Conservation (phyloP, 441 rosid genomes). For the Melianthus villosus region DNA sequence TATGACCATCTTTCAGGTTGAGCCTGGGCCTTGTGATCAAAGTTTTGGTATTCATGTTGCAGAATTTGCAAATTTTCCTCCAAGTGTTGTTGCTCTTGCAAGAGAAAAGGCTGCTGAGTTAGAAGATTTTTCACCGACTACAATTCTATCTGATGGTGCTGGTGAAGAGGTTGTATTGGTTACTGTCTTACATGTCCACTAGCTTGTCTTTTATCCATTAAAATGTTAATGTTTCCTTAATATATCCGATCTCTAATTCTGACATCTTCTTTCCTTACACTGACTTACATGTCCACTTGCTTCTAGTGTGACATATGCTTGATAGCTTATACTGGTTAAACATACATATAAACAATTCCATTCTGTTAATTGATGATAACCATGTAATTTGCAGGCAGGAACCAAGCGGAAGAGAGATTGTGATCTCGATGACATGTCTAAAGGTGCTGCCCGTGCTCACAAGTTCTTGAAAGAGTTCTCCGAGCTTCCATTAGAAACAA, state of each 20-base stretch:
- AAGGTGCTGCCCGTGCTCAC: constrained; percentile 68
- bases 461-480: constrained; percentile 62
- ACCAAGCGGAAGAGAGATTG: constrained; percentile 52
- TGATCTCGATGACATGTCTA: constrained; percentile 38
- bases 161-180: constrained; percentile 23
- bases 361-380: not conserved
- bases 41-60: constrained; percentile 99
- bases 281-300: no score
- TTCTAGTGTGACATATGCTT: no score
- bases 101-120: constrained; percentile 92
- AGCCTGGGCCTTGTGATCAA: constrained; percentile 94
- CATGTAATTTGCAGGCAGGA: constrained; percentile 28
- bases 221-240: not conserved
- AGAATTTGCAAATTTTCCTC: constrained; percentile 93
- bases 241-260: no score
- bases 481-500: constrained; percentile 66
- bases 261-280: no score
- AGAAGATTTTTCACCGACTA: constrained; percentile 75
- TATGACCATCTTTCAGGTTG: constrained; percentile 36
- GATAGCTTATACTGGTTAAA: no score
- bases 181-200: not conserved
- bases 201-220: not conserved
- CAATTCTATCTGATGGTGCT: constrained; percentile 26
- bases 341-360: not conserved
- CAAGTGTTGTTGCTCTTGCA: constrained; percentile 79